Percentiles rank a stretch among this genome's conserved stretches.
Conservation (phyloP, 495 filamentous ascomycete genomes). For the Lophiotrema nucula region DNA sequence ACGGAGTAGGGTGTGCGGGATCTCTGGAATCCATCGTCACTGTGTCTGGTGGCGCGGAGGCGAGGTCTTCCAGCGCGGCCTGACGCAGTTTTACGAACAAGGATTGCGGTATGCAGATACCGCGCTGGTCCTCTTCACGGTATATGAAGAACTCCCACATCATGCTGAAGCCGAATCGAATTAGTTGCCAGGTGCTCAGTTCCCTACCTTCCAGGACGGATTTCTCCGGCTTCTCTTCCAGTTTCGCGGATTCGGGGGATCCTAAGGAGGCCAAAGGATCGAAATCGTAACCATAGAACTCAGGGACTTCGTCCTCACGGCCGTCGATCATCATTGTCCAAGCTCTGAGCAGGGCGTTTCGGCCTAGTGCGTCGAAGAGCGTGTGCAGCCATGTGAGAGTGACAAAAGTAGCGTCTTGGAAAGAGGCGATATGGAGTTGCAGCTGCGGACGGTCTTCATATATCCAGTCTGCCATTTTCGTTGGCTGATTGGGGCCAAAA, state of each 20-base stretch:
- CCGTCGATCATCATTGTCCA: conserved; percentile 17
- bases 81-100: neutral
- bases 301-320: conserved; percentile 13
- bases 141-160: conserved; percentile 12
- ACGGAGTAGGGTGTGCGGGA: conserved; percentile 2
- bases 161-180: conserved; percentile 2
- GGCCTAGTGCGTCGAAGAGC: conserved; percentile 21
- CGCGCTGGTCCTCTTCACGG: neutral
- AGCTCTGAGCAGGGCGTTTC: conserved; percentile 1
- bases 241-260: neutral
- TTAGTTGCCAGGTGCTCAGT: neutral
- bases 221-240: neutral
- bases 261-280: conserved; percentile 19
- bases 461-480: conserved; percentile 1
- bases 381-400: conserved; percentile 23
- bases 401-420: conserved; percentile 19
- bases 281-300: conserved; percentile 21
- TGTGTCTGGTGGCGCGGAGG: neutral
- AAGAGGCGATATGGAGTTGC: conserved; percentile 13
- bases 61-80: conserved; percentile 4
- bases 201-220: neutral
- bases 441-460: conserved; percentile 20
- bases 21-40: conserved; percentile 2
- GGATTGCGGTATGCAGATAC: conserved; percentile 1
- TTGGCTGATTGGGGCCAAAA: neutral